phyloP scores from a whole-genome alignment of 1,284 basidiomycete species.

The Leccinum fallax region DNA sequence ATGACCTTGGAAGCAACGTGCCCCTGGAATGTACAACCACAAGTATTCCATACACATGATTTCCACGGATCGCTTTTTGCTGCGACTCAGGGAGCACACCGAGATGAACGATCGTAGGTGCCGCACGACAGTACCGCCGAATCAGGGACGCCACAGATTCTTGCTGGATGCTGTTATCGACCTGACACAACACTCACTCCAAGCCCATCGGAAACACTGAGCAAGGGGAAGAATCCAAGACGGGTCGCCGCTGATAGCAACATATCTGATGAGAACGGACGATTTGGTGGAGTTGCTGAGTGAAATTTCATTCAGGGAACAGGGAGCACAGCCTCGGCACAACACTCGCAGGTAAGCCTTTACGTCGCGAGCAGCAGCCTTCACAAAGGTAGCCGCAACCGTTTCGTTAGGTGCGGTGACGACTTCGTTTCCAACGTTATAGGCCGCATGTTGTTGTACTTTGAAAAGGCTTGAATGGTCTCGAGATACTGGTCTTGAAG shows the following conservation, averaged over 20 bases:
- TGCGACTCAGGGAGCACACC: no score
- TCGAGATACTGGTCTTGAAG: slow-evolving; percentile 78
- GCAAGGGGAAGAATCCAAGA: slow-evolving; percentile 73
- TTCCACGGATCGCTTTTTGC: no score
- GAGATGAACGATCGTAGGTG: no score
- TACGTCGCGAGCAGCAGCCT: slow-evolving; percentile 87
- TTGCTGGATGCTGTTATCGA: no score
- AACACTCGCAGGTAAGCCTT: slow-evolving; percentile 77
- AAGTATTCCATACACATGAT: no score
- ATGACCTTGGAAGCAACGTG: no score
- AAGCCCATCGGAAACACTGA: slow-evolving; percentile 28
- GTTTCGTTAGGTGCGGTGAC: slow-evolving; percentile 62
- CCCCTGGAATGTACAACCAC: no score
- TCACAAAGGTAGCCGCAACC: slow-evolving; percentile 77
- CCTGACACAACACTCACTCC: no score
- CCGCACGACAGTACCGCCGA: no score
- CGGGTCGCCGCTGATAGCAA: slow-evolving; percentile 77
- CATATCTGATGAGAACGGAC: slow-evolving; percentile 78
- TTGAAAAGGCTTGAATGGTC: slow-evolving; percentile 79
- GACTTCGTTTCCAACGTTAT: slow-evolving; percentile 91
- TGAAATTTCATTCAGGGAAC: not conserved
- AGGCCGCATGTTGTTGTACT: slow-evolving; percentile 82
- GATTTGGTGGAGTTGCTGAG: slow-evolving; percentile 67
- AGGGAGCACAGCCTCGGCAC: not conserved
- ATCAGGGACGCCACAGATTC: no score